Evolutionary conservation across 1,139 yeast genomes (phyloP).

Genomic region (Keqinozyma sinolaborantium): DNA sequence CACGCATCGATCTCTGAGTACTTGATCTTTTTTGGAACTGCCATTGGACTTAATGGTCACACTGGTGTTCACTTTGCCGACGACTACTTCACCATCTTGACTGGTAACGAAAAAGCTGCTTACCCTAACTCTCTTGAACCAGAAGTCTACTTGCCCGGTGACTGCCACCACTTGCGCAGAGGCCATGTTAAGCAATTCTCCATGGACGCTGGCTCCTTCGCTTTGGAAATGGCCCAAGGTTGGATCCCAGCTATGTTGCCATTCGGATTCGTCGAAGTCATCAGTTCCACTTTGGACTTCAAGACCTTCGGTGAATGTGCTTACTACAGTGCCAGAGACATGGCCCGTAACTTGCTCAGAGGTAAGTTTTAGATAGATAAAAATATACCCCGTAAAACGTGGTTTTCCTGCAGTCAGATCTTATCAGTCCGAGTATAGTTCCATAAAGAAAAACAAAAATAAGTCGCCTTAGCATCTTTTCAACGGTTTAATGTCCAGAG

Average conservation of each 20-base stretch:
- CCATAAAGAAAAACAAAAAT: too few species aligned
- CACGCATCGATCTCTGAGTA: conserved; percentile 97
- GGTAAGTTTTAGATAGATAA: conserved; percentile 56
- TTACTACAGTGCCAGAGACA: conserved; percentile 72
- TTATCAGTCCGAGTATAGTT: background rate
- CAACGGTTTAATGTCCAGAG: background rate
- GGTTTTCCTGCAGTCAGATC: background rate
- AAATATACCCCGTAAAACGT: too few species aligned
- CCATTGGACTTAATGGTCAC: conserved; percentile 94
- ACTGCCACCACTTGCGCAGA: conserved; percentile 70
- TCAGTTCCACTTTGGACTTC: conserved; percentile 78
- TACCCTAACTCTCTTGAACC: conserved; percentile 56
- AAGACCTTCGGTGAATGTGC: conserved; percentile 65
- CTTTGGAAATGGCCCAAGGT: conserved; percentile 95
- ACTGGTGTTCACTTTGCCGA: conserved; percentile 94
- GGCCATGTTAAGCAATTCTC: conserved; percentile 80
- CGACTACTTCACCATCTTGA: conserved; percentile 87
- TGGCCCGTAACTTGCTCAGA: conserved; percentile 60
- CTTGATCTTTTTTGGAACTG: conserved; percentile 82
- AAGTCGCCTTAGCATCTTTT: background rate
- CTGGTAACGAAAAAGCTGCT: conserved; percentile 77
- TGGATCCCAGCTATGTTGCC: conserved; percentile 99
- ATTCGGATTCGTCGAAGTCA: conserved; percentile 81
- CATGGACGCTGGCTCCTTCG: conserved; percentile 80
- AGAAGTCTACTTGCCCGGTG: conserved; percentile 75